A percentile compares a stretch with the other conserved stretches of the same genome.
phyloP scores from a whole-genome alignment of 2,329 filamentous ascomycete species.

The Juglanconis sp. region DNA sequence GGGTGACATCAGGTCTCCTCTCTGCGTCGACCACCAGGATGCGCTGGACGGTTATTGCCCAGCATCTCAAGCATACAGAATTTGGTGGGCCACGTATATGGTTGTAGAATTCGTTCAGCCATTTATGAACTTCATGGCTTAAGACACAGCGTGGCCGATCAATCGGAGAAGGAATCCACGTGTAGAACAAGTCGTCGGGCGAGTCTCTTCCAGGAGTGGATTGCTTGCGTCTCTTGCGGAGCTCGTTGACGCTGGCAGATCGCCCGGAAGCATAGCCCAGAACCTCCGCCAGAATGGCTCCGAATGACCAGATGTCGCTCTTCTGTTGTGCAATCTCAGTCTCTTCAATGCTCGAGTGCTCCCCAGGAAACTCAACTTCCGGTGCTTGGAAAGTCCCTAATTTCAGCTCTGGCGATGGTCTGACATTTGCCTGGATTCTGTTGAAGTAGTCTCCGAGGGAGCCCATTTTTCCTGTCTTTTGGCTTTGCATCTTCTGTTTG shows the following conservation, averaged over 20 bases:
- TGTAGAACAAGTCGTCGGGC: constrained; percentile 10
- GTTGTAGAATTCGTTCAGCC: not conserved
- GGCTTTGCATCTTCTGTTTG: not conserved
- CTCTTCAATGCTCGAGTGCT: not conserved
- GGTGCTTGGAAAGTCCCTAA: constrained; percentile 11
- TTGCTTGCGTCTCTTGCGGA: not conserved
- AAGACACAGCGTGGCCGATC: not conserved
- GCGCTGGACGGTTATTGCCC: constrained; percentile 3
- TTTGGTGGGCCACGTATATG: not conserved
- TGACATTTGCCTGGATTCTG: not conserved
- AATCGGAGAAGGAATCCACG: not conserved
- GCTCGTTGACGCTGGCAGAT: not conserved
- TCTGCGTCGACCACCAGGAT: constrained; percentile 5
- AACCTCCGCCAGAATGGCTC: constrained; percentile 14
- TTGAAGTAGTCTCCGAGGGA: constrained; percentile 10
- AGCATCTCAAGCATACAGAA: constrained; percentile 5
- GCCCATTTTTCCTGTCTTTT: not conserved
- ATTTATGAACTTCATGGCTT: not conserved
- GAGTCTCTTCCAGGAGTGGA: not conserved
- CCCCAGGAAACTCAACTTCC: constrained; percentile 3
- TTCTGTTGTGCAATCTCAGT: not conserved
- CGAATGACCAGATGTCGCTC: constrained; percentile 16
- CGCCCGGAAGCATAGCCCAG: constrained; percentile 6
- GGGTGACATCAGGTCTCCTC: not conserved
- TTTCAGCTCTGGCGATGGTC: not conserved